phyloP scores from a whole-genome alignment of 164 flowering plant species.

The Santalum album region DNA sequence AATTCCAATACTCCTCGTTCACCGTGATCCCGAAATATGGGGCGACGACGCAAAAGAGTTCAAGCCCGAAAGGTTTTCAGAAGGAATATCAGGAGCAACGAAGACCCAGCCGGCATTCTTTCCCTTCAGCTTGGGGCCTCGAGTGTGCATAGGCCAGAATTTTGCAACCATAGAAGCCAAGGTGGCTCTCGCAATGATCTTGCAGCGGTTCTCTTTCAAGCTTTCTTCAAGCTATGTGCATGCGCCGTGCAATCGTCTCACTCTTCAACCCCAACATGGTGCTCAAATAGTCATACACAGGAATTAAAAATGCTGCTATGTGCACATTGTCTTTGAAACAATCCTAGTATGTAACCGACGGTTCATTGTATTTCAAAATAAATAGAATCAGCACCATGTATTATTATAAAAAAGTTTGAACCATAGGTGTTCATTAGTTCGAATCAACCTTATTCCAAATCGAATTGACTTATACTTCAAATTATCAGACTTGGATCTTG shows the following conservation, averaged over 20 bases:
- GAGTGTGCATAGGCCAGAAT: slow-evolving; percentile 19
- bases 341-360: too few relatives aligned
- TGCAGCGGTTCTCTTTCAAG: neutral
- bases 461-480: too few relatives aligned
- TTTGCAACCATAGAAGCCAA: slow-evolving; percentile 20
- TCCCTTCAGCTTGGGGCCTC: slow-evolving; percentile 19
- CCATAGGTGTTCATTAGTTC: too few relatives aligned
- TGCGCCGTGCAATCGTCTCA: neutral
- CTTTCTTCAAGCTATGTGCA: neutral
- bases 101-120: slow-evolving; percentile 5
- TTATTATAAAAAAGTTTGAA: too few relatives aligned
- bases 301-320: too few relatives aligned
- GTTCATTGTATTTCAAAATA: too few relatives aligned
- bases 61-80: slow-evolving; percentile 19
- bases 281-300: neutral
- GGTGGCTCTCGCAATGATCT: slow-evolving; percentile 11
- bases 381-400: too few relatives aligned
- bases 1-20: slow-evolving; percentile 4
- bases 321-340: too few relatives aligned
- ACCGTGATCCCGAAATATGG: slow-evolving; percentile 16
- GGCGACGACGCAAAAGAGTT: slow-evolving; percentile 20
- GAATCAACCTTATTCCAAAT: too few relatives aligned
- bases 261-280: slow-evolving; percentile 3
- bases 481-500: too few relatives aligned
- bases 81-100: slow-evolving; percentile 15